Base-by-base conservation (phyloP, 345 rosid species). In the Eucalyptus cloeziana region DNA sequence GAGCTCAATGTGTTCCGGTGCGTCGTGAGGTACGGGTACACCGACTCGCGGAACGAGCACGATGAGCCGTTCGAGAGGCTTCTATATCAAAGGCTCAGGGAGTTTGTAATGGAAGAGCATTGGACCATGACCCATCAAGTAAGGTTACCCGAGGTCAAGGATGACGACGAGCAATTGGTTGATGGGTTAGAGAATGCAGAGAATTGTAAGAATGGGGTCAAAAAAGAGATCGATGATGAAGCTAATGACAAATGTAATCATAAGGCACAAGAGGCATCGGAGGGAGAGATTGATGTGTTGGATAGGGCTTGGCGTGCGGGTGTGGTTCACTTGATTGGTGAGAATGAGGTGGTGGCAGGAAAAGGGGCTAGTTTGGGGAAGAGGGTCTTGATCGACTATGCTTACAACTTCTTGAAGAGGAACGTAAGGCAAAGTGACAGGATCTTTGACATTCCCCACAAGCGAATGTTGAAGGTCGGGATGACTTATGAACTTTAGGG, bases 401-500 rank as follows among this genome's bases (percentile, higher is more conserved):
- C 89, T 30, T 92, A 92, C 58, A 91, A 91, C 89, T 95, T 93
- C 90, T 44, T 95, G 87, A 94, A 88, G 88, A 94, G 56, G 45
- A 91, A 91, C 49, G 76, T 92, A 89, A 93, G 93, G 79, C 92
- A 91, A 44, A 92, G 89, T 27, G 92, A 91, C 24, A 90, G 91
- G 86, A 89, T 94, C 86, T 94, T 92, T 64, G 91, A 91, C 51
- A 89, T 94, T 89, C 95, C 97, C 64, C 95, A 89, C 30, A 89
- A 88, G 89, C 89, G 92, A 24, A 86, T 95, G 91, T 94, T 95
- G n/a, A 95, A 94, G 89, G 94, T 95, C 4, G 95, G 95, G 33
- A 94, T 95, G 95, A 91, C 95, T 87, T 92, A 93, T 37, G 93
- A 93, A 49, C 94, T 94, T 22, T 94, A 92, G 88, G 54, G 40